Base-by-base conservation (phyloP, 75 land plant species). In the Pinus albicaulis region DNA sequence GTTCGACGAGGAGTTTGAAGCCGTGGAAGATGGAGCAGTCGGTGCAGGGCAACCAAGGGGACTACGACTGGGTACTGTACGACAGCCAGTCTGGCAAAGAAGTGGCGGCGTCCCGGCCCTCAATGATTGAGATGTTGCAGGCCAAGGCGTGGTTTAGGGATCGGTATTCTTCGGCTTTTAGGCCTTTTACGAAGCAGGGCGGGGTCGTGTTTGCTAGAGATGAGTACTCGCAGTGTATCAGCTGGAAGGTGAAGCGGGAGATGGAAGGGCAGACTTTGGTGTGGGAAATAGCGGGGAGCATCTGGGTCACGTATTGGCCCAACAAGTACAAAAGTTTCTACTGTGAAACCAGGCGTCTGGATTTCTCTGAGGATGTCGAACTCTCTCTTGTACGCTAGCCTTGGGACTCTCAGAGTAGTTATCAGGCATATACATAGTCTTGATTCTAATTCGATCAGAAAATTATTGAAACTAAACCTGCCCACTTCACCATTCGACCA, bases 1-100 rank as follows among this genome's bases (percentile, higher is more conserved):
- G 81, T 22, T 17, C 55, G 5, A 85, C 78, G 0, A 64, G 74
- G 78, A 88, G 74, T 76, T 13, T 90, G 82, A 88, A 77, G 65
- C 90, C 92, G 2, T 90, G 92, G 92, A 90, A 85, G 71, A 85
- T 90, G 56, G 92, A 90, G 65, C 81, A 90, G 36, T 83, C 84
- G 0, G 88, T 86, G 3, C 10, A 78, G 20, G 92, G 90, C 3
- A 55, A 75, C 61, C 82, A 65, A 55, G 90, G 80, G 12, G 81
- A 20, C 61, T 56, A 88, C 62, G 82, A 85, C 23, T 90, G 92
- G 92, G 80, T 77, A 55, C 90, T 90, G 7, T 89, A 90, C 10
- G 92, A 90, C 28, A 77, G 81, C 23, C 74, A 34, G 16, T 77
- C 88, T 24, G 84, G 87, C 2, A 78, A 79, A 69, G 86, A 90